Base-by-base conservation (phyloP, 2,329 filamentous ascomycete species). In the Bisporella sp. region DNA sequence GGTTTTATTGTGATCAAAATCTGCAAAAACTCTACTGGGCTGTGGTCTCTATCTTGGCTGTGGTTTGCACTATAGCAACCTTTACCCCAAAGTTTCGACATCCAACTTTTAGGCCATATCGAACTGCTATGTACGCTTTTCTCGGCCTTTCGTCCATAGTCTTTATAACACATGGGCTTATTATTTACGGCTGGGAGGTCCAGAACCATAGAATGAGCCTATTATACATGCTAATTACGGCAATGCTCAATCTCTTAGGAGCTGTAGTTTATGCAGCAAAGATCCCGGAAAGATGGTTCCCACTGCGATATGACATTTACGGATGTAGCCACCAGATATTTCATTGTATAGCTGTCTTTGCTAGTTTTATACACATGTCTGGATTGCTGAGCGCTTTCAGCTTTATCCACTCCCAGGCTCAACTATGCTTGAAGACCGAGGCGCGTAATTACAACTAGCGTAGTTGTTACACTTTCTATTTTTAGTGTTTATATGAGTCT, bases 1-100 rank as follows among this genome's bases (percentile, higher is more conserved):
- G 65, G 5, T 73, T 72, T 50, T 71, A 68, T 53, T 72, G 68
- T 53, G 67, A 70, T 53, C 60, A 59, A 28, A 31, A 43, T 9
- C 51, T 68, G 31, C 62, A 64, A 41, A 62, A 49, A 9, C 44
- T 64, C 5, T 70, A 72, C 54, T 69, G 64, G 58, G 48, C 54
- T 9, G 62, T 70, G 59, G 67, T 71, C 12, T 37, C 53, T 69
- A 56, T 59, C 5, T 59, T 74, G 9, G 64, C 66, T 5, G 45
- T 59, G 3, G 45, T 66, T 12, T 69, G 67, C 28, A 63, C 64
- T 6, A 53, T 67, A 40, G 62, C 69, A 8, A 56, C 57, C 31
- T 32, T 64, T 3, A 46, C 50, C 31, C 60, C 54, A 9, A 50
- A 35, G 44, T 61, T 60, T 42, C 48, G 52, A 7, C 39, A 52